A percentile compares a stretch with the other conserved stretches of the same genome.
Evolutionary conservation across 78 protist genomes (phyloP).

Genomic region (Dictyostelium brefeldianum): DNA sequence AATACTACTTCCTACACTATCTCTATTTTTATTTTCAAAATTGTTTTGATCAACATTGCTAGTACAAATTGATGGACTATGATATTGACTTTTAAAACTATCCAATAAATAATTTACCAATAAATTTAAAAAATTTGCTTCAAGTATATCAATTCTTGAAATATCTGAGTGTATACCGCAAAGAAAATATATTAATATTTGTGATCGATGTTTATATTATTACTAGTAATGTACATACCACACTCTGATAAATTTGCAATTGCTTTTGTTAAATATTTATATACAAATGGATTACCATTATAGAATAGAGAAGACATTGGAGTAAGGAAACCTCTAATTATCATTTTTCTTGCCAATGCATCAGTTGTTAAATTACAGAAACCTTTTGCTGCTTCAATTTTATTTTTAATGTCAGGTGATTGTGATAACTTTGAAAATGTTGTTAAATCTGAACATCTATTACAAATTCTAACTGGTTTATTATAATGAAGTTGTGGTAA

Average conservation of each 20-base stretch:
- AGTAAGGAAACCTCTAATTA: constrained; percentile 16
- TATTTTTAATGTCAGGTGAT: neutral
- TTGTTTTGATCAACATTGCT: neutral
- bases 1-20: neutral
- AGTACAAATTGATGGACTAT: neutral
- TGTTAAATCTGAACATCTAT: constrained; percentile 48
- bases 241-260: constrained; percentile 60
- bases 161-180: constrained; percentile 1
- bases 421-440: constrained; percentile 16
- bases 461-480: constrained; percentile 75
- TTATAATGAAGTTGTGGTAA: constrained; percentile 64
- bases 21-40: neutral
- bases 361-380: constrained; percentile 29
- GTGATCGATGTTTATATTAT: neutral
- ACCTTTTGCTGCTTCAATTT: constrained; percentile 54
- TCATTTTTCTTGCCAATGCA: constrained; percentile 22
- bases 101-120: constrained; percentile 33
- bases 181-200: neutral
- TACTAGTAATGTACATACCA: neutral
- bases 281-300: constrained; percentile 16
- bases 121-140: constrained; percentile 18
- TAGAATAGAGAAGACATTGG: neutral
- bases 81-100: neutral
- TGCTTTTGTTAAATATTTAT: constrained; percentile 21
- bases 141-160: constrained; percentile 42